These are phyloP conservation scores for Fimicolochytrium jonesii DNA, from an alignment of 192 early-diverging fungal species.

Conservation along the genomic window DNA sequence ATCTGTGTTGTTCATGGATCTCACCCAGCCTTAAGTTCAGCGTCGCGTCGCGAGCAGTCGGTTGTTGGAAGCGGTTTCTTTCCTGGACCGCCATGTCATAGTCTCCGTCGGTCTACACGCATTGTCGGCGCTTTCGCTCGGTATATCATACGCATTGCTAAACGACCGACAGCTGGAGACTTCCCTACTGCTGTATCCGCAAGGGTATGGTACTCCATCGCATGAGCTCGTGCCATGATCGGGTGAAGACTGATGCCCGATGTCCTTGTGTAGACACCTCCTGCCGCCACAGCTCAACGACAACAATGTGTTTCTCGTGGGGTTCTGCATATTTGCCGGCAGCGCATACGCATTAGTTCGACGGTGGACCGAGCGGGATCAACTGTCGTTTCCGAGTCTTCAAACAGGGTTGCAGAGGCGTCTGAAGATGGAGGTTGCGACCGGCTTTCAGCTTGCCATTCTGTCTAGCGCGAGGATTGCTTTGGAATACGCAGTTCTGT, in stretches of 20 bases:
- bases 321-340: neutral
- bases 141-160: neutral
- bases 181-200: conserved; percentile 7
- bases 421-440: conserved; percentile 1
- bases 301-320: neutral
- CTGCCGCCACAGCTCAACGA: conserved; percentile 21
- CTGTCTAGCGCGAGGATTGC: neutral
- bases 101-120: neutral
- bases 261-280: neutral
- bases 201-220: conserved; percentile 9
- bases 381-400: conserved; percentile 13
- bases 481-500: neutral
- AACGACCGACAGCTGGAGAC: neutral
- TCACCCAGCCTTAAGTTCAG: neutral
- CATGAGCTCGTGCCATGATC: neutral
- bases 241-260: no score
- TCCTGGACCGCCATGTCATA: no score
- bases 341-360: conserved; percentile 8
- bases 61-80: neutral
- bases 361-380: conserved; percentile 14
- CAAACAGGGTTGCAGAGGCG: conserved; percentile 4
- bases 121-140: conserved; percentile 2
- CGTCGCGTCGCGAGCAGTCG: conserved; percentile 1
- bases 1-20: neutral
- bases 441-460: conserved; percentile 1